Base-by-base conservation (phyloP, 2,329 filamentous ascomycete species). In the Bisporella sp. region DNA sequence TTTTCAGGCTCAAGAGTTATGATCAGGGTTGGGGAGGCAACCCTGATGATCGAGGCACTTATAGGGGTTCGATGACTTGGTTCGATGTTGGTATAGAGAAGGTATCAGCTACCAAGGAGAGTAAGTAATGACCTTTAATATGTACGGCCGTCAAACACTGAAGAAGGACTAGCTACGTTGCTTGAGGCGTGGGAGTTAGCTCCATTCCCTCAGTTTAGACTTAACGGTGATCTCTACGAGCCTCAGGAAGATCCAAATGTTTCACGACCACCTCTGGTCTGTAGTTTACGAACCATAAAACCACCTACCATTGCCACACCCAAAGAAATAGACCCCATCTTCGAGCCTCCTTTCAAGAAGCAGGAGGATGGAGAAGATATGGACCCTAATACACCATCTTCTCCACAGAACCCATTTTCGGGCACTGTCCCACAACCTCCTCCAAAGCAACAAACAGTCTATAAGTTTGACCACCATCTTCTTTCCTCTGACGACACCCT, bases 81-180 rank as follows among this genome's bases (percentile, higher is more conserved):
- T 83, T 84, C 52, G 81, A 84, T 49, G 78, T 73, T 12, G 81
- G 81, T 0, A 61, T 82, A 12, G 81, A 85, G 63, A 71, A 71
- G 4, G 76, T 79, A 45, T 74, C 76, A 42, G 68, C 68, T 12
- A 62, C 59, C 1, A 45, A 45, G 49, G 52, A 59, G 33, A 58
- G 64, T 49, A 51, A 41, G 47, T 44, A 51, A 31, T 60, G 21
- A 21, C 21, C 21, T 21, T 21, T 21, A 21, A 21, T 21, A 21
- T 21, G 21, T 21, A 21, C 21, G 21, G 21, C 21, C 21, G 21
- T 21, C 21, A 21, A 21, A 21, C 21, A 21, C 3, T 21, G 21
- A 21, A 2, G 3, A 21, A 21, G 62, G 66, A 51, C 52, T 50
- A 11, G 28, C 9, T 33, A 32, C 5, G n/a, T 7, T 31, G n/a